A percentile compares a stretch with the other conserved stretches of the same genome.
phyloP scores from a whole-genome alignment of 306 rosid genomes.

The Potentilla sterilis region DNA sequence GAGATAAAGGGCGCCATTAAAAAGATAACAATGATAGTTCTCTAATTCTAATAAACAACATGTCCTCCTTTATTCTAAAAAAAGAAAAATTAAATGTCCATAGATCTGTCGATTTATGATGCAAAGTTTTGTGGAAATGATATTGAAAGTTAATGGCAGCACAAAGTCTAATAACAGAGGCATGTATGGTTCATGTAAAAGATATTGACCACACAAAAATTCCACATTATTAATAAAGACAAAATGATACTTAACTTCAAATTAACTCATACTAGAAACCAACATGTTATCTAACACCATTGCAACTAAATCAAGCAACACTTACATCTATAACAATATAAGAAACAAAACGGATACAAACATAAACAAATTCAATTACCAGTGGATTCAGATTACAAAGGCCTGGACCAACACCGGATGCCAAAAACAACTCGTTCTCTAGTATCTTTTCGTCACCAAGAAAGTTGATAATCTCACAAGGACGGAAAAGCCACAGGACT shows the following conservation, averaged over 20 bases:
- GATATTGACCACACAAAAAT: background rate
- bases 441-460: slow-evolving; percentile 35
- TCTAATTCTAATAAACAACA: background rate
- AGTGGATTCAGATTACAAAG: slow-evolving; percentile 67
- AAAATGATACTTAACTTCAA: background rate
- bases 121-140: background rate
- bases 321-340: background rate
- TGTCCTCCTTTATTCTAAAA: background rate
- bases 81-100: background rate
- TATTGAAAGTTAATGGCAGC: background rate
- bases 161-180: background rate
- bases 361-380: slow-evolving; percentile 46
- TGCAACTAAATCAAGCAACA: background rate
- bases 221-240: too few species aligned
- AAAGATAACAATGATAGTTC: background rate
- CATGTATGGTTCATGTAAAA: background rate
- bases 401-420: slow-evolving; percentile 74
- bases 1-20: background rate
- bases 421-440: slow-evolving; percentile 72
- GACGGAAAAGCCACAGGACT: slow-evolving; percentile 83
- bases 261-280: background rate
- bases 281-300: background rate
- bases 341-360: background rate
- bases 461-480: slow-evolving; percentile 59
- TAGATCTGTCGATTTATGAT: background rate